Evolutionary conservation across 305 asterid genomes (phyloP), one percentile per base, ranked within the genome.

Genomic region (Fraxinus platypoda): DNA sequence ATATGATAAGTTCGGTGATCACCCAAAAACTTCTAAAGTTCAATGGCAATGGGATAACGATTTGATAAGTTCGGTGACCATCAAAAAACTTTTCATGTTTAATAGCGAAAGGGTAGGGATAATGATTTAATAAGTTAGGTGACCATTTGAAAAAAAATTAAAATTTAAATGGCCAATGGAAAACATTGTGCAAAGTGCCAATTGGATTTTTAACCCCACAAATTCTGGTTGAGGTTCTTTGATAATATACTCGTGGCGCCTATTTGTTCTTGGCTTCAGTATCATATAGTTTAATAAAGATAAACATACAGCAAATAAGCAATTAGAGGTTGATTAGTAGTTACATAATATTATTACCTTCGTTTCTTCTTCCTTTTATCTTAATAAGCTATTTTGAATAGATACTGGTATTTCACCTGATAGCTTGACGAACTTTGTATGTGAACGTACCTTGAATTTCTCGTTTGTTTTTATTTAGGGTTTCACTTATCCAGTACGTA

Each of bases 401-500:
- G 78, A 80, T 77, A 41, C 23, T 19, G 68, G 35, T 43, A 21
- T 79, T 72, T 43, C 49, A 43, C 23, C 19, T 72, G 35, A 80
- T 72, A 59, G 33, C 75, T 72, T 62, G 66, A 43, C 41, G 13
- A 75, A 35, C 68, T 19, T 75, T 78, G 21, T 12, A 25, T 37
- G 70, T 81, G 83, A 78, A 78, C 75, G 43, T 68, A 71, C 74
- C 82, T 84, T 35, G 62, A 82, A 78, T 74, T 17, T 62, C 66
- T 33, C 23, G n/a, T 59, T 43, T 77, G 52, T 81, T 86, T 81
- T 57, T 76, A 79, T 86, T 68, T 73, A 96, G 99, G 99, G 99
- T 75, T 96, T 91, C 83, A 94, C 97, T 73, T 90, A 91, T 87
- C 97, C 97, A 8, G 97, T 96, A 59, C 89, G 28, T 81, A 88